Percentiles rank a stretch among this genome's conserved stretches.
phyloP scores from a whole-genome alignment of 202 grass and related monocot genomes.

The Setaria italica region DNA sequence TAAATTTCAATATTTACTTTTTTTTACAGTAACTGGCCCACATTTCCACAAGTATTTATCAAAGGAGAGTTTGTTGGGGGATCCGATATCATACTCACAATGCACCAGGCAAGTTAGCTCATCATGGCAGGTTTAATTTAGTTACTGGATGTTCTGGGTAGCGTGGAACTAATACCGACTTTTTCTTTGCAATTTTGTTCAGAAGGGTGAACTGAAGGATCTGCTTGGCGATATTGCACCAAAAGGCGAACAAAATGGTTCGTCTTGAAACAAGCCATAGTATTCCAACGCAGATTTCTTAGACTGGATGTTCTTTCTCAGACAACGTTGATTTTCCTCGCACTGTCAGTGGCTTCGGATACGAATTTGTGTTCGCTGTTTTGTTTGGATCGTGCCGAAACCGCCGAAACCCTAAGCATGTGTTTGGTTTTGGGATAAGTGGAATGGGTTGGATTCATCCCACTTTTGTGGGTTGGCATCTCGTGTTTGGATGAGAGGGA shows the following conservation, averaged over 20 bases:
- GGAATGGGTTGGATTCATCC: too few relatives aligned
- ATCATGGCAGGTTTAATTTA: background rate
- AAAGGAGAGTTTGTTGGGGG: slow-evolving; percentile 98
- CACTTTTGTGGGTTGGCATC: too few relatives aligned
- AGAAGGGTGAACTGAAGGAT: slow-evolving; percentile 93
- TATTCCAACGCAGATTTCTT: background rate
- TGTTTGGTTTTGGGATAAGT: too few relatives aligned
- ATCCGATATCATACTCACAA: slow-evolving; percentile 90
- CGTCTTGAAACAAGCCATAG: slow-evolving; percentile 39
- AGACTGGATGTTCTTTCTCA: background rate
- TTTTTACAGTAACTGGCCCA: slow-evolving; percentile 77
- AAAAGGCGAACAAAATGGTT: slow-evolving; percentile 41
- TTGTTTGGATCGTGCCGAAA: background rate
- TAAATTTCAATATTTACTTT: slow-evolving; percentile 5
- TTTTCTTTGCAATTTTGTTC: slow-evolving; percentile 32
- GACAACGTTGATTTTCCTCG: background rate
- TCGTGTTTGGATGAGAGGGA: too few relatives aligned
- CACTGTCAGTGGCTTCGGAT: background rate
- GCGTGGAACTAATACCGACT: background rate
- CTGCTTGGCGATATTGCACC: slow-evolving; percentile 56
- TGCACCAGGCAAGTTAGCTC: slow-evolving; percentile 80
- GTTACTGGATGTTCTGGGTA: slow-evolving; percentile 3
- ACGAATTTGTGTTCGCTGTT: background rate
- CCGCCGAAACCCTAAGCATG: too few relatives aligned
- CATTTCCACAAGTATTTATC: slow-evolving; percentile 98